Base-by-base conservation (phyloP, 2,329 filamentous ascomycete species). In the Leptodontidium sp. region DNA sequence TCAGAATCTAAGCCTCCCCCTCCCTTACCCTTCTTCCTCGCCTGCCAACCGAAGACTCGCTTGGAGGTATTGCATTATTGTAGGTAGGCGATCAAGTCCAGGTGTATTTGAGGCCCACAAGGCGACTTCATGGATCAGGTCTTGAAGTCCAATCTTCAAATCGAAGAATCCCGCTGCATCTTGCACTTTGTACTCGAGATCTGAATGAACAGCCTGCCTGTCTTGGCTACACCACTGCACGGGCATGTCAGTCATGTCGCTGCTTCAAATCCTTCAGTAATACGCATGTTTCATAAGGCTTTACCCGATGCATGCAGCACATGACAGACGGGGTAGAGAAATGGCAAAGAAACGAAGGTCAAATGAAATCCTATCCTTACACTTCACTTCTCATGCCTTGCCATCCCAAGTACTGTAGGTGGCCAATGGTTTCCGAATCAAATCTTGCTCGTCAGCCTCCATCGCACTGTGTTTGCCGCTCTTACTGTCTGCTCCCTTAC, bases 241-340 rank as follows among this genome's bases (percentile, higher is more conserved):
- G 21, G 35, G 26, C 32, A 55, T 55, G 52, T 26, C 35, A 35
- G 52, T 35, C 52, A 55, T 40, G 38, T 40, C 11, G 11, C 26
- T 55, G 52, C 29, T 55, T 26, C 52, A 32, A n/a, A n/a, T 55
- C 26, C 52, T 7, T 35, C 52, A 55, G 52, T 35, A 35, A 32
- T 35, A 55, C n/a, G 11, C 21, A 21, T 43, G 57, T 59, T 59
- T 59, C 35, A 43, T 21, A 9, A 43, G 57, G 21, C 57, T 59
- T 43, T 59, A 43, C 38, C 57, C 57, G 35, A 40, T 12, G 38
- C 38, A 57, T 35, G 55, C 35, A 21, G 17, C 2, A 6, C 17
- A 38, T n/a, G n/a, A 21, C 21, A 8, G 38, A 8, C 17, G 11
- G 43, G 43, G 17, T 32, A 32, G 29, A 32, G 29, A 12, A 40